These are phyloP conservation scores for Dioscorea zingiberensis DNA, from an alignment of 106 monocot genomes.

Conservation along the genomic window DNA sequence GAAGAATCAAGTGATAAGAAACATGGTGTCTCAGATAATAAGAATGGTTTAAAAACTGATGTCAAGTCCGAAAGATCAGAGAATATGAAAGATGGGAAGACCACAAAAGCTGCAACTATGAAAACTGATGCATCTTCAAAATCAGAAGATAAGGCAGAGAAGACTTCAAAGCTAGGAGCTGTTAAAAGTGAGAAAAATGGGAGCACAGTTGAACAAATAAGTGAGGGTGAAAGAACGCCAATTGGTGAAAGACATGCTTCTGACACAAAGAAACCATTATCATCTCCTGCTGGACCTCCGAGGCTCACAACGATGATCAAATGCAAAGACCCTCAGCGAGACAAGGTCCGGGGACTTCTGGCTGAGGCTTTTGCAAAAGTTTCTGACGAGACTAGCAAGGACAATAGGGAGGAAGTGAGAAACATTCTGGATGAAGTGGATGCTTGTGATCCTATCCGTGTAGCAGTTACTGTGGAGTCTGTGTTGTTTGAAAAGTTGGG, in stretches of 20 bases:
- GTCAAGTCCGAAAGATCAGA: constrained; percentile 12
- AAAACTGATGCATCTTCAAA: constrained; percentile 9
- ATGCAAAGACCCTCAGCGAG: constrained; percentile 64
- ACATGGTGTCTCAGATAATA: constrained; percentile 15
- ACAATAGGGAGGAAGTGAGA: constrained; percentile 46
- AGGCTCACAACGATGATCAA: constrained; percentile 59
- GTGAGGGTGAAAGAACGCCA: constrained; percentile 3
- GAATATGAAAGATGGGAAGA: constrained; percentile 18
- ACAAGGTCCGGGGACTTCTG: constrained; percentile 68
- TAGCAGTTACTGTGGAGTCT: constrained; percentile 69
- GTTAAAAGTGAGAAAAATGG: constrained; percentile 15
- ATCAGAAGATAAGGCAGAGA: constrained; percentile 10
- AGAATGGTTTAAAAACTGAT: constrained; percentile 6
- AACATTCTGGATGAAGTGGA: constrained; percentile 58
- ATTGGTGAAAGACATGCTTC: constrained; percentile 9
- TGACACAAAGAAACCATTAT: constrained; percentile 12
- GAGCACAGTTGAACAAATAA: background rate
- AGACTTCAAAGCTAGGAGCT: constrained; percentile 1
- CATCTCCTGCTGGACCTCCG: constrained; percentile 18
- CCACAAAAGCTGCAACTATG: constrained; percentile 10
- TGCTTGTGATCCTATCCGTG: constrained; percentile 62
- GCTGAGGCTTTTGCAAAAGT: constrained; percentile 70
- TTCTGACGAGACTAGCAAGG: constrained; percentile 43
- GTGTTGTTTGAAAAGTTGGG: constrained; percentile 75
- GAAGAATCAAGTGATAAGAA: constrained; percentile 66